phyloP scores from a whole-genome alignment of 2,329 filamentous ascomycete species.

The Xylaria sp. region DNA sequence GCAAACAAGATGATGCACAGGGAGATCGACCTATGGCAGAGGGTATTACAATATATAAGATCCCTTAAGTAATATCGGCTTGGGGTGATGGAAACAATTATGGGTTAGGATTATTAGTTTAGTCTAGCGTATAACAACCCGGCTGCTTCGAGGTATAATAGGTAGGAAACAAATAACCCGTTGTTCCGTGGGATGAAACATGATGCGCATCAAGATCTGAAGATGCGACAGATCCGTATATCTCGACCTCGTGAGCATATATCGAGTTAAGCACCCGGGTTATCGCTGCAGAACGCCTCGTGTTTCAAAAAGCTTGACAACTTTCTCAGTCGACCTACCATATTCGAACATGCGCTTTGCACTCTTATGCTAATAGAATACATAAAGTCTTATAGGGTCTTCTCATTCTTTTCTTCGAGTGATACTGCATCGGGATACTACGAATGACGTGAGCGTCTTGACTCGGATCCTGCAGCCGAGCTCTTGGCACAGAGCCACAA shows the following conservation, averaged over 20 bases:
- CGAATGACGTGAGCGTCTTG: neutral
- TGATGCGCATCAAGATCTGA: conserved; percentile 19
- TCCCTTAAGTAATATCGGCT: conserved; percentile 5
- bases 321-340: neutral
- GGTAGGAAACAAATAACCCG: conserved; percentile 4
- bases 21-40: neutral
- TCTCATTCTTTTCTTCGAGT: neutral
- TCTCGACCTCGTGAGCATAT: conserved; percentile 8
- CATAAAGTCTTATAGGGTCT: neutral
- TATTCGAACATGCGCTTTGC: neutral
- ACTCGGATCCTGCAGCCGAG: neutral
- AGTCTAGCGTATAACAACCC: neutral
- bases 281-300: conserved; percentile 9
- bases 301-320: conserved; percentile 17
- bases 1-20: neutral
- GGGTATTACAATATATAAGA: conserved; percentile 16
- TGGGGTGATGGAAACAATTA: conserved; percentile 8
- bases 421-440: neutral
- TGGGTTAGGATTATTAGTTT: neutral
- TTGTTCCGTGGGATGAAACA: conserved; percentile 21
- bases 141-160: neutral
- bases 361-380: neutral
- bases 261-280: neutral
- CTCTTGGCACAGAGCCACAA: conserved; percentile 10
- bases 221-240: conserved; percentile 16